phyloP scores from a whole-genome alignment of 2,329 filamentous ascomycete species.

The Colletotrichum brevisporum region DNA sequence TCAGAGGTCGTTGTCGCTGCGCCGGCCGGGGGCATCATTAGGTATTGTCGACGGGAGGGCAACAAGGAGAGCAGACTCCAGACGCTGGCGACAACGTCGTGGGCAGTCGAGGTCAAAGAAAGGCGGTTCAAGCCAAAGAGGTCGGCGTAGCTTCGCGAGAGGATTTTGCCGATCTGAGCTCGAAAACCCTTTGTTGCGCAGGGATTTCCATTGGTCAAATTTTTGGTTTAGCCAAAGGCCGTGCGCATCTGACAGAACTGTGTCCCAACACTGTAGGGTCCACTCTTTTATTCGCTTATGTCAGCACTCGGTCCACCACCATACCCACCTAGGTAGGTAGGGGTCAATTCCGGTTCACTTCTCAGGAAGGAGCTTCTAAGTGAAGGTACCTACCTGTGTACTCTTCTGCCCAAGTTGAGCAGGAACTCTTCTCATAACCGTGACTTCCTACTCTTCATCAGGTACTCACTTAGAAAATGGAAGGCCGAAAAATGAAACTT shows the following conservation, averaged over 20 bases:
- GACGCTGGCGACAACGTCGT: slow-evolving; percentile 25
- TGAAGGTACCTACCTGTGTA: background rate
- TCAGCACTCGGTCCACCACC: background rate
- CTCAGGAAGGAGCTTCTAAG: background rate
- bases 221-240: background rate
- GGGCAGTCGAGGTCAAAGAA: slow-evolving; percentile 27
- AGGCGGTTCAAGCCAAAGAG: slow-evolving; percentile 17
- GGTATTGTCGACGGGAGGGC: slow-evolving; percentile 21
- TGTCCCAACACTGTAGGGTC: background rate
- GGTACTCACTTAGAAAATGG: no score
- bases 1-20: slow-evolving; percentile 7
- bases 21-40: slow-evolving; percentile 27
- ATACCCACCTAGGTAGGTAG: no score
- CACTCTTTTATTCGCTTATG: background rate
- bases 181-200: slow-evolving; percentile 42
- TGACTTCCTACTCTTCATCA: no score
- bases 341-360: no score
- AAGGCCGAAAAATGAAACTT: no score
- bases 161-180: slow-evolving; percentile 35
- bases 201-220: slow-evolving; percentile 41
- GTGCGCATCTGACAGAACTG: slow-evolving; percentile 5
- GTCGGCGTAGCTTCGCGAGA: slow-evolving; percentile 20
- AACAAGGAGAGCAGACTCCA: background rate
- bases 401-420: background rate
- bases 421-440: background rate